A percentile compares a stretch with the other conserved stretches of the same genome.
Evolutionary conservation across 2,329 filamentous ascomycete genomes (phyloP).

Genomic region (Thelonectria olida): DNA sequence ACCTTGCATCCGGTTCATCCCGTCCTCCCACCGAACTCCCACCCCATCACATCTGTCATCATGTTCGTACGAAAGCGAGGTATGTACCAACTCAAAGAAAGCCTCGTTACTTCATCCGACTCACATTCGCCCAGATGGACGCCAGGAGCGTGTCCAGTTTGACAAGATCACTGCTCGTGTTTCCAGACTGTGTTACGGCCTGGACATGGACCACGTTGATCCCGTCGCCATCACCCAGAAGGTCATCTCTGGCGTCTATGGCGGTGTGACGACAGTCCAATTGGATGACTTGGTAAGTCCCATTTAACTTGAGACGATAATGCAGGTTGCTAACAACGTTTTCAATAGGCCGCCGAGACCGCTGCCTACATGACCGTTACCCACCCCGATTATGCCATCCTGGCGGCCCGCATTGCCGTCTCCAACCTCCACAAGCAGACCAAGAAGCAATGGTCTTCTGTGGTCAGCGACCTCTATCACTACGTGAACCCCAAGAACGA

Average conservation of each 20-base stretch:
- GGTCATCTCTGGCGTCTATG: conserved; percentile 99
- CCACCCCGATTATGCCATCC: conserved; percentile 98
- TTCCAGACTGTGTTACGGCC: conserved; percentile 95
- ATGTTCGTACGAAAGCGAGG: conserved; percentile 74
- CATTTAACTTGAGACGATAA: background rate
- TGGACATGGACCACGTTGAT: conserved; percentile 94
- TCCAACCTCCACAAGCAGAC: conserved; percentile 99
- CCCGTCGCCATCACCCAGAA: conserved; percentile 98
- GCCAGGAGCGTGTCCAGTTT: conserved; percentile 99
- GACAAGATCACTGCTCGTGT: conserved; percentile 99
- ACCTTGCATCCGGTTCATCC: conserved; percentile 30
- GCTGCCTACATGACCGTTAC: conserved; percentile 99
- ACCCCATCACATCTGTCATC: conserved; percentile 44
- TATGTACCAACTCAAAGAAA: conserved; percentile 48
- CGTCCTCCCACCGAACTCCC: conserved; percentile 30
- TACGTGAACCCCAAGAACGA: conserved; percentile 96
- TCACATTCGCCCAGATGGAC: conserved; percentile 77
- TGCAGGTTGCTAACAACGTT: conserved; percentile 16
- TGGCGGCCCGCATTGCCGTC: conserved; percentile 96
- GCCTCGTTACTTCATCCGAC: conserved; percentile 19
- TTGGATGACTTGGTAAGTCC: conserved; percentile 90
- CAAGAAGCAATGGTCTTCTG: conserved; percentile 99
- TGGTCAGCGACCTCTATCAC: conserved; percentile 91
- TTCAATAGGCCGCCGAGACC: conserved; percentile 87
- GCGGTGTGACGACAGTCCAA: conserved; percentile 95